A percentile compares a stretch with the other conserved stretches of the same genome.
phyloP scores from a whole-genome alignment of 2,329 filamentous ascomycete species.

The Cercospora beticola region DNA sequence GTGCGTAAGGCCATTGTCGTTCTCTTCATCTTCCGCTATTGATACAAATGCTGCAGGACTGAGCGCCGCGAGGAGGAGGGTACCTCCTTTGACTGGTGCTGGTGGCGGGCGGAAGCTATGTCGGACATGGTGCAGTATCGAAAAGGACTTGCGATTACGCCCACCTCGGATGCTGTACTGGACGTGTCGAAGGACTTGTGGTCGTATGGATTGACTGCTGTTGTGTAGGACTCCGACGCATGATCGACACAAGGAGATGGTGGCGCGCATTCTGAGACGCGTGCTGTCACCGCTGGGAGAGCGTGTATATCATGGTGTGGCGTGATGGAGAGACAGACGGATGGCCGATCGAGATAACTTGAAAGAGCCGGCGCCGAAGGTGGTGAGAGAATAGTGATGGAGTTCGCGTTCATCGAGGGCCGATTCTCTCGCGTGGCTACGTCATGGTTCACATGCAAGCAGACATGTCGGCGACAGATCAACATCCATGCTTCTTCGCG shows the following conservation, averaged over 20 bases:
- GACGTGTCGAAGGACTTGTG: slow-evolving; percentile 35
- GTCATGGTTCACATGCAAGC: slow-evolving; percentile 5
- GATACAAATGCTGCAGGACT: slow-evolving; percentile 61
- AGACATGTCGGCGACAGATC: not conserved
- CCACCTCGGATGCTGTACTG: slow-evolving; percentile 34
- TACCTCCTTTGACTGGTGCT: slow-evolving; percentile 38
- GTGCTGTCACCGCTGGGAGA: slow-evolving; percentile 14
- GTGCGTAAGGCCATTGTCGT: slow-evolving; percentile 60
- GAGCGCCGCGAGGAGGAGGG: slow-evolving; percentile 45
- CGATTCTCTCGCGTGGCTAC: not conserved
- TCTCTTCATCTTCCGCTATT: slow-evolving; percentile 52
- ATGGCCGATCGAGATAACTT: not conserved
- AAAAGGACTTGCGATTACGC: slow-evolving; percentile 27
- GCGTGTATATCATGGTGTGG: slow-evolving; percentile 5
- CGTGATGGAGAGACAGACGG: not conserved
- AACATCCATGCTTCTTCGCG: not conserved
- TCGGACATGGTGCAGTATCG: slow-evolving; percentile 28
- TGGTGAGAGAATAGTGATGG: slow-evolving; percentile 1
- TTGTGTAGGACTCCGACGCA: slow-evolving; percentile 25
- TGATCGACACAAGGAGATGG: slow-evolving; percentile 30
- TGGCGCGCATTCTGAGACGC: slow-evolving; percentile 32
- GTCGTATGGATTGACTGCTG: slow-evolving; percentile 28
- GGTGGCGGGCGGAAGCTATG: slow-evolving; percentile 36
- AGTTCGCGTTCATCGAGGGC: not conserved
- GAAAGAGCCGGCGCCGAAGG: not conserved